Evolutionary conservation across 176 grass and related monocot species (phyloP), one percentile per base, ranked within the genome.

Genomic region (Phoenix dactylifera): DNA sequence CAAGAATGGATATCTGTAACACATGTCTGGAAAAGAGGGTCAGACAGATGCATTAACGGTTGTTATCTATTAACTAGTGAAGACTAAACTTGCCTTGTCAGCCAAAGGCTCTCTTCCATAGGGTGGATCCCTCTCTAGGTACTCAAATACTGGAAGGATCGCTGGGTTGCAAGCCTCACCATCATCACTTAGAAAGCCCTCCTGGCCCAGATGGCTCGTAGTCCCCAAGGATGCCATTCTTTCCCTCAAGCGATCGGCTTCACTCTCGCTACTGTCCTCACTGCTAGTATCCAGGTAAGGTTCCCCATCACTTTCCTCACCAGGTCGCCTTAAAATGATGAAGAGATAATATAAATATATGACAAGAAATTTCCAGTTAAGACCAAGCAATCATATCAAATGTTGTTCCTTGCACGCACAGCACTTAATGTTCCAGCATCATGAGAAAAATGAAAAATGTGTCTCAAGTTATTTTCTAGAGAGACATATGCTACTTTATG

Each of bases 81-180:
- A 68, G 28, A 16, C 52, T 49, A 61, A 57, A 64, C 74, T 74
- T 79, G 54, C 94, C 82, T 99, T 99, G 74, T 93, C 82, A 71
- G 94, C 76, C 62, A 99, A 81, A 54, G 94, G 94, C 58, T 93
- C 94, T 81, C 94, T 86, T 39, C 79, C 74, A 83, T 83, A 89
- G 7, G 94, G 94, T 26, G 84, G 52, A 67, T 93, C 84, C 72
- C 64, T 74, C 79, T 92, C 94, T 24, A 99, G 49, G 78, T 86
- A 85, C 82, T 99, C 67, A 32, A 89, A 99, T 50, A 81, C 68
- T 49, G 68, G 88, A 56, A 60, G 70, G 48, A 71, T 69, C 57
- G 59, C 51, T 49, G 81, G 69, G 52, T 66, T 57, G 69, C 70
- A 73, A 64, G 63, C 68, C 66, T 71, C 68, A 16, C 74, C 68